A percentile compares a stretch with the other conserved stretches of the same genome.
phyloP scores from a whole-genome alignment of 2,329 filamentous ascomycete species.

The Aspergillus flavus region DNA sequence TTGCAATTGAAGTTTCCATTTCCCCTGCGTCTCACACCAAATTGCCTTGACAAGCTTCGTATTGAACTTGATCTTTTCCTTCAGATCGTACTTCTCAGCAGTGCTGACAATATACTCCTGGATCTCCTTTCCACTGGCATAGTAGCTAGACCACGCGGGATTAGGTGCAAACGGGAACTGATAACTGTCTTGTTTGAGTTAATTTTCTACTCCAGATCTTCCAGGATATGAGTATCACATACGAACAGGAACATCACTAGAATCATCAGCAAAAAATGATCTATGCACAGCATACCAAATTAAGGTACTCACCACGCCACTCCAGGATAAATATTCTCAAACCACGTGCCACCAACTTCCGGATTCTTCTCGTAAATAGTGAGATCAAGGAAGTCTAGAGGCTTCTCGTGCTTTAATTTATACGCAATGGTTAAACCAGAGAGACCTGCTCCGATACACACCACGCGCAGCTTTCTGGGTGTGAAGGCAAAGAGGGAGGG shows the following conservation, averaged over 20 bases:
- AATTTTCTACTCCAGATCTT: neutral
- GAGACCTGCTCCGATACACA: conserved; percentile 32
- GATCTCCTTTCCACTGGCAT: conserved; percentile 45
- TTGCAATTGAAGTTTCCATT: conserved; percentile 24
- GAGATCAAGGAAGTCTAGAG: conserved; percentile 27
- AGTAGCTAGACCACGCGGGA: conserved; percentile 47
- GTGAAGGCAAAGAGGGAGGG: conserved; percentile 13
- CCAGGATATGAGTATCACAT: neutral
- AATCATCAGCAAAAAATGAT: no score
- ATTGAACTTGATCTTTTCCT: conserved; percentile 39
- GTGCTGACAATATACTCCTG: conserved; percentile 46
- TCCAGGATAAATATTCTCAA: conserved; percentile 39
- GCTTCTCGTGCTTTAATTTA: conserved; percentile 37
- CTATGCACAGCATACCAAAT: neutral
- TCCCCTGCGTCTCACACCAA: conserved; percentile 36
- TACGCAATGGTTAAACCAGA: conserved; percentile 43
- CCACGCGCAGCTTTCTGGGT: conserved; percentile 20
- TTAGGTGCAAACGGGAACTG: conserved; percentile 48
- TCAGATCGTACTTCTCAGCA: conserved; percentile 44
- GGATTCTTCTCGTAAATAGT: conserved; percentile 32
- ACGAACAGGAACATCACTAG: conserved; percentile 10
- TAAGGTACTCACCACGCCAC: conserved; percentile 32
- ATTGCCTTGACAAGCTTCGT: conserved; percentile 39
- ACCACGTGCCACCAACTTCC: conserved; percentile 38
- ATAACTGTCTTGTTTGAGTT: conserved; percentile 34